Conservation (phyloP, 768 basidiomycete species). For the Tylopilus felleus region DNA sequence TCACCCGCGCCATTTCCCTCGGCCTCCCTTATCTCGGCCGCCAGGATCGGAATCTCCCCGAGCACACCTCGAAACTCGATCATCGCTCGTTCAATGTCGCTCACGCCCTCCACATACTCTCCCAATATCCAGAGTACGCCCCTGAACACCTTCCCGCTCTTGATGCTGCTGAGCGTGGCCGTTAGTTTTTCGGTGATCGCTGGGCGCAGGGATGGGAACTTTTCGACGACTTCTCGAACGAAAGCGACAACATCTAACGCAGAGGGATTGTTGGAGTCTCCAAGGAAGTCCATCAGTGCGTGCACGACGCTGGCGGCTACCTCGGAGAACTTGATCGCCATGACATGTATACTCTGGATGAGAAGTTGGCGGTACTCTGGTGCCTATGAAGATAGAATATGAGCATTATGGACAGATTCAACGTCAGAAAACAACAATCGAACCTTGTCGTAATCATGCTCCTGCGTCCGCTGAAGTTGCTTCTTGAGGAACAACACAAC, state of each 20-base stretch:
- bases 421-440: background rate
- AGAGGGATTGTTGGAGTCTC: conserved; percentile 91
- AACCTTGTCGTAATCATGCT: conserved; percentile 91
- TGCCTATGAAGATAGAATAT: conserved; percentile 47
- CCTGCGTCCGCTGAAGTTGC: conserved; percentile 91
- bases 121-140: conserved; percentile 98
- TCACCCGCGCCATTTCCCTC: conserved; percentile 48
- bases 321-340: conserved; percentile 95
- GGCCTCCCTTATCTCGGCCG: conserved; percentile 82
- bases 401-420: background rate
- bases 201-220: conserved; percentile 83
- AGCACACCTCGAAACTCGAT: conserved; percentile 78
- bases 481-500: conserved; percentile 97
- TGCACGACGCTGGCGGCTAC: conserved; percentile 95
- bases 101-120: conserved; percentile 74
- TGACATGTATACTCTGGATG: conserved; percentile 96
- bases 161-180: conserved; percentile 78
- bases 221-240: conserved; percentile 91
- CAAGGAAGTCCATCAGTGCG: conserved; percentile 89
- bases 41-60: conserved; percentile 96
- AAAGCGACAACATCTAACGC: conserved; percentile 93
- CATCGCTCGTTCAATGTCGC: conserved; percentile 72
- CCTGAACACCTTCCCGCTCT: conserved; percentile 95
- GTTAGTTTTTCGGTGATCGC: conserved; percentile 86
- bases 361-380: conserved; percentile 94